Conservation (phyloP, 768 basidiomycete species). For the Serendipita sp. region DNA sequence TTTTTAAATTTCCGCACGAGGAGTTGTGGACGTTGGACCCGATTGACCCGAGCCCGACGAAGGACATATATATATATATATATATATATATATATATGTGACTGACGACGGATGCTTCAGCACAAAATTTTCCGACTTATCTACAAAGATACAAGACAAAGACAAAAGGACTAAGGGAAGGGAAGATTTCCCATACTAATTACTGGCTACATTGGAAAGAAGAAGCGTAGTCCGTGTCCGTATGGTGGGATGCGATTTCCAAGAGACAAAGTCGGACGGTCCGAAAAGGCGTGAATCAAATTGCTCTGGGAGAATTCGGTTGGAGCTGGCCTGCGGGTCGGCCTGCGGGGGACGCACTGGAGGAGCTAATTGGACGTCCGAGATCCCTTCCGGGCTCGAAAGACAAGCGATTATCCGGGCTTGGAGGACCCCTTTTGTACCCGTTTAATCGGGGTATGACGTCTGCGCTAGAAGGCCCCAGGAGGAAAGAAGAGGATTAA, state of each 20-base stretch:
- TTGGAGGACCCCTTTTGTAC: not conserved
- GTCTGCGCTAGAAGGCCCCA: not conserved
- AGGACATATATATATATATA: too few species aligned
- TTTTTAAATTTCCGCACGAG: too few species aligned
- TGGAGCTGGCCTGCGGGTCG: conserved; percentile 25
- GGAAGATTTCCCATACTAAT: conserved; percentile 26
- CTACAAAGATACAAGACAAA: not conserved
- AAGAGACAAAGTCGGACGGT: conserved; percentile 38
- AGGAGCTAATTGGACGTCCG: conserved; percentile 4
- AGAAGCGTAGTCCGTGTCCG: conserved; percentile 42
- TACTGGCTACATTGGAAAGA: conserved; percentile 57
- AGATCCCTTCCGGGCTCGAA: conserved; percentile 7
- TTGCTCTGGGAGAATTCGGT: conserved; percentile 44
- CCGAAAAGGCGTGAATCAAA: conserved; percentile 35
- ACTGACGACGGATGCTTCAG: not conserved
- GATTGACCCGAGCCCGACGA: too few species aligned
- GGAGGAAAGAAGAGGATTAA: too few species aligned
- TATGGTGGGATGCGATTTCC: conserved; percentile 41
- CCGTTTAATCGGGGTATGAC: not conserved
- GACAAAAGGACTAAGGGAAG: not conserved
- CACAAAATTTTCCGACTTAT: not conserved
- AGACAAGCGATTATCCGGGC: not conserved
- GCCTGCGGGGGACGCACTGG: conserved; percentile 34
- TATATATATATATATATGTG: conserved; percentile 17
- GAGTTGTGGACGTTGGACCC: too few species aligned